Conservation (phyloP, 2,329 filamentous ascomycete genomes). For the Arthroderma uncinatum region DNA sequence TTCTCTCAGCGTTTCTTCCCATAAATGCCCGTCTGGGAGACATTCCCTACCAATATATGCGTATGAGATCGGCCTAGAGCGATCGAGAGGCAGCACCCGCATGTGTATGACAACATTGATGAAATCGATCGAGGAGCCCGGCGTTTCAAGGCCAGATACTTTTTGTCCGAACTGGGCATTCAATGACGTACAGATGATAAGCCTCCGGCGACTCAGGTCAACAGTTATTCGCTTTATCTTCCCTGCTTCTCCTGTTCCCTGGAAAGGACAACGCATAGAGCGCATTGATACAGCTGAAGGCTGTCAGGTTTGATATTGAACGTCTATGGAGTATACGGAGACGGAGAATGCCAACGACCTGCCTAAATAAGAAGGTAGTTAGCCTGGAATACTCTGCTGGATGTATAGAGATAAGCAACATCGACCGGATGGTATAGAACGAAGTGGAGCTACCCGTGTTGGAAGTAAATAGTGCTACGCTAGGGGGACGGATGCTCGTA, state of each 20-base stretch:
- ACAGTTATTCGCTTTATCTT: too few species aligned
- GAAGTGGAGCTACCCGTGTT: background rate
- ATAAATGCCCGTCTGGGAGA: background rate
- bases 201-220: too few species aligned
- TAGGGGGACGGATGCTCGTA: background rate
- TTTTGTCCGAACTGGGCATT: too few species aligned
- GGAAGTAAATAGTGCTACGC: background rate
- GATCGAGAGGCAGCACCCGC: background rate
- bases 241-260: too few species aligned
- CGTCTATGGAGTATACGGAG: too few species aligned
- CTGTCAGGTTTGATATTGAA: background rate
- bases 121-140: background rate
- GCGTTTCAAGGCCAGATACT: too few species aligned
- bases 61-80: background rate
- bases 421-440: background rate
- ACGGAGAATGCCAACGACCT: background rate
- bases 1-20: background rate
- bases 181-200: too few species aligned
- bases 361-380: slow-evolving; percentile 3
- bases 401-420: background rate
- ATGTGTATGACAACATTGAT: background rate
- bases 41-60: background rate
- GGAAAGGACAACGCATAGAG: too few species aligned
- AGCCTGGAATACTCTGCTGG: background rate
- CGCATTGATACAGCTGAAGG: too few species aligned